Conservation (phyloP, 177 flowering plant genomes). For the Tripterygium wilfordii region DNA sequence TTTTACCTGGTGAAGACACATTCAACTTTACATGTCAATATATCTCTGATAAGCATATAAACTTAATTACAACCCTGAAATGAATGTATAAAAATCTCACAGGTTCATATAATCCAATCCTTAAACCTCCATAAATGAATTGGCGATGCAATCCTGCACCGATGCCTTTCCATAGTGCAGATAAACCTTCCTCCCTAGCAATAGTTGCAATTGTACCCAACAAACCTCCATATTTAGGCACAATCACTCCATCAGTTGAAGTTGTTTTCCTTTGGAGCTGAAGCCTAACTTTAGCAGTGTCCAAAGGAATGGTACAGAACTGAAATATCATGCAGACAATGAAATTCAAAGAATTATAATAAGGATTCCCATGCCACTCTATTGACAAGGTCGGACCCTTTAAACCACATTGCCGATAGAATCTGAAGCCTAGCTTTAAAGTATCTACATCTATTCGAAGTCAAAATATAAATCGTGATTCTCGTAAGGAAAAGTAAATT, state of each 20-base stretch:
- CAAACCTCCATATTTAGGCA: constrained; percentile 78
- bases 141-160: constrained; percentile 94
- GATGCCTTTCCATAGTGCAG: constrained; percentile 91
- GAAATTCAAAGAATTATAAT: not conserved
- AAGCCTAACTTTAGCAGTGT: constrained; percentile 93
- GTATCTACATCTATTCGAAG: no score
- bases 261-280: constrained; percentile 78
- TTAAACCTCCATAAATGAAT: constrained; percentile 78
- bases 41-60: no score
- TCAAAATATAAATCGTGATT: no score
- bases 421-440: no score
- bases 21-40: not conserved
- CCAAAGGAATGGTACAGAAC: constrained; percentile 90
- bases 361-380: no score
- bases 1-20: constrained; percentile 58
- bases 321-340: constrained; percentile 20
- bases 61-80: not conserved
- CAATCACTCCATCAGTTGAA: constrained; percentile 36
- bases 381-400: not conserved
- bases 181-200: constrained; percentile 83
- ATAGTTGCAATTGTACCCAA: constrained; percentile 79
- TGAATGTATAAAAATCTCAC: constrained; percentile 32
- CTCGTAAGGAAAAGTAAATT: no score
- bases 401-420: not conserved
- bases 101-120: constrained; percentile 87